Base-by-base conservation (phyloP, 805 yeast genomes). In the Hemisphaericaspora nanyangensis region DNA sequence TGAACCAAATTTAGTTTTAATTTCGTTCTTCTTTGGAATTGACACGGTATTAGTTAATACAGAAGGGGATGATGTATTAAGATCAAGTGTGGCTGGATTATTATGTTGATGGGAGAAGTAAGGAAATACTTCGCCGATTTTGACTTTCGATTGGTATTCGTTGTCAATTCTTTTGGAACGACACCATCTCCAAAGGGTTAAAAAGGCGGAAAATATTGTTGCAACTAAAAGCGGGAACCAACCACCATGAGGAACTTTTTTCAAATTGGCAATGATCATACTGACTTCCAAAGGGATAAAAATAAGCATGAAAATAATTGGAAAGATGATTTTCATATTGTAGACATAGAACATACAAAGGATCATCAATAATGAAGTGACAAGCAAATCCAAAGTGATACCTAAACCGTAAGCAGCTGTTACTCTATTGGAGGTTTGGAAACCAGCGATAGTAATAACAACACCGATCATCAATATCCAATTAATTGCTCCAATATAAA, bases 381-480 rank as follows among this genome's bases (percentile, higher is more conserved):
- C 66, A 18, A 76, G 43, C 46, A 79, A 75, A 49, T 77, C 83
- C 41, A 77, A 51, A 2, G 80, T 61, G 26, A 78, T 75, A 17
- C 82, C 81, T 41, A 77, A 65, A 12, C 82, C 83, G 50, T 77
- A 79, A 10, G 82, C 82, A 5, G 80, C 74, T 0, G 82, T 75
- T 27, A 77, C 79, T 29, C 61, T 65, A 48, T 64, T 61, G 24
- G 75, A 65, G 47, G 62, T 75, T 42, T 64, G 60, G 56, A 76
- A 77, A 0, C 80, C 80, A 7, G 76, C 77, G 6, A 79, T 69
- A 7, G 80, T 70, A 5, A 61, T 55, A 31, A 70, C 54, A 3
- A 77, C 79, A 27, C 76, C 75, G 12, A 76, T 57, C 74, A 78
- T 70, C 27, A 79, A 57, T 5, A 73, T 45, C 55, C 68, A 69